Percentiles rank a stretch among this genome's conserved stretches.
These are phyloP conservation scores for Pisolithus thermaeus DNA, from an alignment of 1,284 basidiomycete species.

Conservation along the genomic window DNA sequence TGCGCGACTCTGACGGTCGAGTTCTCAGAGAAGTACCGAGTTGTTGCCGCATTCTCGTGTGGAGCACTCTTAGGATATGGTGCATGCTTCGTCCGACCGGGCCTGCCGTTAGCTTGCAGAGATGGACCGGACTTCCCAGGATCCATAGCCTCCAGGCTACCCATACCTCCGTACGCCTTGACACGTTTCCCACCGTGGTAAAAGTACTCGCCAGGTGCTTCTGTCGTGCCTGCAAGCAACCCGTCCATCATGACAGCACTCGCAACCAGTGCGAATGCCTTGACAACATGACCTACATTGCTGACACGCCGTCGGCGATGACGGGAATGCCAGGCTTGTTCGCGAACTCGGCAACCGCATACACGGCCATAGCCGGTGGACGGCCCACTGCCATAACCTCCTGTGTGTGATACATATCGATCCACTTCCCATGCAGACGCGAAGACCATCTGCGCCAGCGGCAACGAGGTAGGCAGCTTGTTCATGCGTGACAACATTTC, in stretches of 20 bases:
- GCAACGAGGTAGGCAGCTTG: constrained; percentile 93
- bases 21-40: too few species aligned
- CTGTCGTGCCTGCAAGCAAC: constrained; percentile 91
- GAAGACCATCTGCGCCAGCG: constrained; percentile 91
- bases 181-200: constrained; percentile 98
- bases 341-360: constrained; percentile 92
- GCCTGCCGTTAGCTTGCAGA: too few species aligned
- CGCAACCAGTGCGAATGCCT: constrained; percentile 91
- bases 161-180: constrained; percentile 97
- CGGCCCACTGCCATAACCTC: constrained; percentile 99
- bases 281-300: constrained; percentile 95
- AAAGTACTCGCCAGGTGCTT: constrained; percentile 98
- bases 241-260: constrained; percentile 99
- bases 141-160: too few species aligned
- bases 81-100: too few species aligned
- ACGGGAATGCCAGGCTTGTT: constrained; percentile 93
- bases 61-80: too few species aligned
- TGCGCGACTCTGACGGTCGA: too few species aligned
- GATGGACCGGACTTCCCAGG: too few species aligned
- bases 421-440: constrained; percentile 96
- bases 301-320: constrained; percentile 94
- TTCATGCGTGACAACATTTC: constrained; percentile 75
- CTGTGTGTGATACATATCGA: constrained; percentile 92
- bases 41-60: too few species aligned
- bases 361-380: constrained; percentile 95